These are phyloP conservation scores for Effrenium voratum DNA, from an alignment of 73 alveolate genomes.

Conservation along the genomic window DNA sequence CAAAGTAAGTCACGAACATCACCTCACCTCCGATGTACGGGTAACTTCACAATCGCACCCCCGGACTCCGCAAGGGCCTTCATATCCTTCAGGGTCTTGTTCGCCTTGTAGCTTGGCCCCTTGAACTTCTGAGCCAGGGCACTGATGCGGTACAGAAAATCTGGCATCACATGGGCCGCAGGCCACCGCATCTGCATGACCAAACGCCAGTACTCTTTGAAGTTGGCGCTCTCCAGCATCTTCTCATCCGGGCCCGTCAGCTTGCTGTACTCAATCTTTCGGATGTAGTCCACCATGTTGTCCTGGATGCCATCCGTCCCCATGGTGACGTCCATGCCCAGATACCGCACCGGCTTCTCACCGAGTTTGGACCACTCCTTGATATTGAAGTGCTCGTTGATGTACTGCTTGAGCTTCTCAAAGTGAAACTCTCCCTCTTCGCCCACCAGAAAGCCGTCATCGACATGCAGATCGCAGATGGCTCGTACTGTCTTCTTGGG, in stretches of 20 bases:
- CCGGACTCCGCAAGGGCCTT: background rate
- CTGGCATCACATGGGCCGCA: slow-evolving; percentile 11
- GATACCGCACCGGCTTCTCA: background rate
- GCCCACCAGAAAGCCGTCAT: slow-evolving; percentile 28
- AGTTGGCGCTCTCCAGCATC: background rate
- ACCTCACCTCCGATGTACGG: background rate
- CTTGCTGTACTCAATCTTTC: background rate
- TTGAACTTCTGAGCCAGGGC: background rate
- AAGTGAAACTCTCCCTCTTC: background rate
- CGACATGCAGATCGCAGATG: slow-evolving; percentile 30
- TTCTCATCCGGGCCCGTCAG: background rate
- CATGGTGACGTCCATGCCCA: background rate
- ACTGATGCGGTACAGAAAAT: background rate
- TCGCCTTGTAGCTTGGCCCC: background rate
- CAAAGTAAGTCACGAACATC: background rate
- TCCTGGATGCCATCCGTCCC: background rate
- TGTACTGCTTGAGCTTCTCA: too few species aligned
- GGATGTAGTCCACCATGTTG: slow-evolving; percentile 19
- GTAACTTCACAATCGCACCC: background rate
- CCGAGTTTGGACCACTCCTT: background rate
- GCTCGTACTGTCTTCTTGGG: background rate
- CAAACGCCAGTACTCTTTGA: background rate
- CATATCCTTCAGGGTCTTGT: background rate
- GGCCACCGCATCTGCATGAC: slow-evolving; percentile 43
- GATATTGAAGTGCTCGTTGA: background rate